Evolutionary conservation across 108 stramenopile genomes (phyloP).

Genomic region (Nitzschia inconspicua): DNA sequence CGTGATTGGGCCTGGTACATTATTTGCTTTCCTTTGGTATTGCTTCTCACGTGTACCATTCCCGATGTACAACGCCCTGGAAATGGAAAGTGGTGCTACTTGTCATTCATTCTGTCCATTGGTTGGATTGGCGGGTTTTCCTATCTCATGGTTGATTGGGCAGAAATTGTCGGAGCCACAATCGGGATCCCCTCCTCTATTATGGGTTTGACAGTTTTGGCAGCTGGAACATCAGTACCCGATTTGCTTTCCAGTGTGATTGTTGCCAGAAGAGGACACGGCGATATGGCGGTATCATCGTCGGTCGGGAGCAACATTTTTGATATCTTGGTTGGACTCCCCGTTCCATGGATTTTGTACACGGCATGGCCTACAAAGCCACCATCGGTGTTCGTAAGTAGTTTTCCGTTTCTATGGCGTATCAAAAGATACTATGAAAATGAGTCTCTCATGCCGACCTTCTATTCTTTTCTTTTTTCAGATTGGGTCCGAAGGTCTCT

Average conservation of each 20-base stretch:
- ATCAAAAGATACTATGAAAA: not conserved
- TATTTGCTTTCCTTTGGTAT: conserved; percentile 62
- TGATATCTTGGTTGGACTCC: conserved; percentile 79
- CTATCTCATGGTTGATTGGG: conserved; percentile 84
- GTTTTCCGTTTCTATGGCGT: not conserved
- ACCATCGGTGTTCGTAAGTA: not conserved
- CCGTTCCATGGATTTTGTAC: conserved; percentile 75
- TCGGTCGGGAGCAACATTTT: conserved; percentile 84
- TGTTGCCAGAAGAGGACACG: conserved; percentile 78
- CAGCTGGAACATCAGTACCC: conserved; percentile 85
- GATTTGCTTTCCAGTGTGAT: conserved; percentile 81
- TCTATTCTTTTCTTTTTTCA: conserved; percentile 14
- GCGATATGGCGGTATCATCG: conserved; percentile 85
- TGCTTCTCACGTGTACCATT: conserved; percentile 61
- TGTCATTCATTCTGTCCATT: conserved; percentile 77
- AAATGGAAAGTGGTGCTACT: conserved; percentile 67
- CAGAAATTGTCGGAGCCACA: conserved; percentile 78
- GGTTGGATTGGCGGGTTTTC: conserved; percentile 84
- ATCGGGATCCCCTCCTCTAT: conserved; percentile 67
- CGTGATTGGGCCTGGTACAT: conserved; percentile 48
- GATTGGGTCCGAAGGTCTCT: conserved; percentile 50
- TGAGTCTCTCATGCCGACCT: not conserved
- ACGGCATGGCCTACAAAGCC: conserved; percentile 35
- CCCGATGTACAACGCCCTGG: conserved; percentile 77
- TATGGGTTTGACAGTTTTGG: conserved; percentile 82